A percentile compares a stretch with the other conserved stretches of the same genome.
Conservation (phyloP, 2,329 filamentous ascomycete genomes). For the Trichoderma guizhouense region DNA sequence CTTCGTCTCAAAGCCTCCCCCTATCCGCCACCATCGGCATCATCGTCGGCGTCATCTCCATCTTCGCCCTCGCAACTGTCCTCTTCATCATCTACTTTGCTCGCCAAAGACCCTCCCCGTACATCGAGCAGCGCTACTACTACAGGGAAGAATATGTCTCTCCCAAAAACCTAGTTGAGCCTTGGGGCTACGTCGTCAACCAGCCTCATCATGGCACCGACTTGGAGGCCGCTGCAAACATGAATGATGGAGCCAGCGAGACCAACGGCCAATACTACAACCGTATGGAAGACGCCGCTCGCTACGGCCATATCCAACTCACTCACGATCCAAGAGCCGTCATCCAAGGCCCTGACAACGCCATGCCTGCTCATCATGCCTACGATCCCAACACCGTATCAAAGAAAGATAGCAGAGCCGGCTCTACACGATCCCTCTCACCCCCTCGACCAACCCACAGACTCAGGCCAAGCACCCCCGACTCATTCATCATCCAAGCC, state of each 20-base stretch:
- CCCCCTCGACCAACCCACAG: constrained; percentile 14
- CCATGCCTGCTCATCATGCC: constrained; percentile 47
- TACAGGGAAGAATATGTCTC: constrained; percentile 20
- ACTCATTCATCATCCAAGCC: constrained; percentile 36
- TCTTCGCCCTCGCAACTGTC: constrained; percentile 40
- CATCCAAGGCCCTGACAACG: constrained; percentile 26
- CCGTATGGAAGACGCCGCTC: constrained; percentile 32
- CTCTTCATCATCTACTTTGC: constrained; percentile 50
- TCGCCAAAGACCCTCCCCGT: constrained; percentile 36
- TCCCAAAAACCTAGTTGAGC: constrained; percentile 23
- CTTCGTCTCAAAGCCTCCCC: constrained; percentile 35
- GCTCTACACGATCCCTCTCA: constrained; percentile 5
- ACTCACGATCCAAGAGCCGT: constrained; percentile 28
- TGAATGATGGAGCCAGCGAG: constrained; percentile 23
- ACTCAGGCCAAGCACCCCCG: constrained; percentile 25
- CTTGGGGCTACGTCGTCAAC: constrained; percentile 29
- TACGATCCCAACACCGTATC: constrained; percentile 31
- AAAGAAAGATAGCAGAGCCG: not conserved
- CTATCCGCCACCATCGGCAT: constrained; percentile 54
- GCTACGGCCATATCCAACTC: constrained; percentile 25
- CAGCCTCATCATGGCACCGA: constrained; percentile 18
- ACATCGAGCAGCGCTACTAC: constrained; percentile 18
- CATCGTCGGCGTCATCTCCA: constrained; percentile 42
- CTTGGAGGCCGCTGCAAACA: not conserved
- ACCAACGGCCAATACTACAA: constrained; percentile 42